Base-by-base conservation (phyloP, 768 basidiomycete genomes). In the Suillus paluster region DNA sequence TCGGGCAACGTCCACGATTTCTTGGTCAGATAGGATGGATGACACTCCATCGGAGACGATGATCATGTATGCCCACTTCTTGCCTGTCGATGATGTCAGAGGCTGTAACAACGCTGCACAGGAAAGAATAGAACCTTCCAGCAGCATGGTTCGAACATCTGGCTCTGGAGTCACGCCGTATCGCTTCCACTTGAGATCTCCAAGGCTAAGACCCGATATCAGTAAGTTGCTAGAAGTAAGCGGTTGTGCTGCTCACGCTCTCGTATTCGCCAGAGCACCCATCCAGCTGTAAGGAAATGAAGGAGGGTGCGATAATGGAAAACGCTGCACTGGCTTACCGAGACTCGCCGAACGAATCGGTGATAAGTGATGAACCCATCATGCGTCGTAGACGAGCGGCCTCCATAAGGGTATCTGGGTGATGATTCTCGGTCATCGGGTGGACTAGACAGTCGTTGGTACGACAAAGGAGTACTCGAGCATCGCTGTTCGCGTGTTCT, bases 31-130 rank as follows among this genome's bases (percentile, higher is more conserved):
- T 46, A 97, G 82, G 50, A 92, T 84, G 39, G 93, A 94, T 1
- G 95, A 92, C 54, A 99, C 84, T 6, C 97, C 97, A 73, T 99
- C 97, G 11, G 95, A 96, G n/a, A 96, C 81, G 15, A 97, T 81
- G 33, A 95, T 84, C 67, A 96, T 81, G 73, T 90, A 97, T 0
- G 95, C 89, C 86, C 93, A 95, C 58, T 93, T 87, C 10, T 80
- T 73, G 57, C 93, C 96, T 95, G 67, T 11, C 10, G 17, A 55
- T 19, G 17, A n/a, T 11, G 57, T 61, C 30, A 48, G 45, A 53
- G 34, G 57, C 7, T 50, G 60, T 62, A 11, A 9, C 27, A 17
- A 10, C 41, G 56, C 25, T 59, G 34, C 19, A 27, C 39, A 49
- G 42, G 53, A 23, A 60, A 57, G 33, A 50, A 41, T 34, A 15